phyloP scores from a whole-genome alignment of 2,329 filamentous ascomycete genomes.

The Aspergillus sp. region DNA sequence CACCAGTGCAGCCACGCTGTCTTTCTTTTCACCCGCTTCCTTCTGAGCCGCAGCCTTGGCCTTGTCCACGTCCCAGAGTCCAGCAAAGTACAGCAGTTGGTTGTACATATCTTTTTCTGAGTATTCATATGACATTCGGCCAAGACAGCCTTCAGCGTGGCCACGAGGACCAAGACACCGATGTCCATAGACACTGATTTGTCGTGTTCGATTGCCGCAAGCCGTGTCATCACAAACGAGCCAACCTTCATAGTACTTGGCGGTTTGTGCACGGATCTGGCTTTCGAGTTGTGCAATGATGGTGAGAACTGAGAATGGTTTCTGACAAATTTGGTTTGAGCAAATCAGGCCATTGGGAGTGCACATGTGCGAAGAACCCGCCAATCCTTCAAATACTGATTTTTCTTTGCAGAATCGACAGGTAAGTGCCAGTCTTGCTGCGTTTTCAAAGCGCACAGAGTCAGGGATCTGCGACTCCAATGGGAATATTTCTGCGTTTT shows the following conservation, averaged over 20 bases:
- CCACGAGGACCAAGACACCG: constrained; percentile 85
- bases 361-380: constrained; percentile 53
- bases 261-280: constrained; percentile 71
- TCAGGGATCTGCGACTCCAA: constrained; percentile 94
- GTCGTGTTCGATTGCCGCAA: constrained; percentile 80
- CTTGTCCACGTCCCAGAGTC: constrained; percentile 85
- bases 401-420: constrained; percentile 75
- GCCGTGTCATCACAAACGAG: constrained; percentile 84
- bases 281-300: constrained; percentile 83
- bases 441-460: constrained; percentile 79
- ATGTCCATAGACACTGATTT: constrained; percentile 88
- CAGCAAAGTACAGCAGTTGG: constrained; percentile 82
- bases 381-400: constrained; percentile 72
- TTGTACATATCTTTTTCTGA: constrained; percentile 90
- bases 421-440: constrained; percentile 68
- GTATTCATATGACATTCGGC: constrained; percentile 84
- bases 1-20: constrained; percentile 65
- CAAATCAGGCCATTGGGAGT: constrained; percentile 74
- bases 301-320: constrained; percentile 63
- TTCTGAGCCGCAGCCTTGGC: constrained; percentile 54
- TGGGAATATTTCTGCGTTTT: constrained; percentile 72
- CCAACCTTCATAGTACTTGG: constrained; percentile 88
- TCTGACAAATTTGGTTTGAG: constrained; percentile 57
- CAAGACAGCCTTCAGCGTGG: constrained; percentile 76
- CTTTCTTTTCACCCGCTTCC: constrained; percentile 51